Evolutionary conservation across 139 green algal species (phyloP), one percentile per base, ranked within the genome.

Genomic region (Tetraselmis striata): DNA sequence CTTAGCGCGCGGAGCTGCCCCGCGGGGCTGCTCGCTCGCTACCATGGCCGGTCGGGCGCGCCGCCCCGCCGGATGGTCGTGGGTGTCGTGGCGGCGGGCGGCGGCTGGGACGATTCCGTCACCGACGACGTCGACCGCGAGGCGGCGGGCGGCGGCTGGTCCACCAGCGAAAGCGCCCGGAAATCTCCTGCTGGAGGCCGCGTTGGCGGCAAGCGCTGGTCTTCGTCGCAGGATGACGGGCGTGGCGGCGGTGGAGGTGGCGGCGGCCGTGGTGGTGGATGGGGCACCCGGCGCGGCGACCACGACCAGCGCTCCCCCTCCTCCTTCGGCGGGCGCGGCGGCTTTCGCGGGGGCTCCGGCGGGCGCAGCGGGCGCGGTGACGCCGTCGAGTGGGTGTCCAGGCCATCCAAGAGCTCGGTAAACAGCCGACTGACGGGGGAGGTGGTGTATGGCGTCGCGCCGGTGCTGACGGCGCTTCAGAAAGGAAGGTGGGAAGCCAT

Each of bases 391-490:
- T 67, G 45, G 45, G 45, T 25, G 45, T 25, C 11, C 45, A 67
- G 18, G 45, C 45, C 45, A 18, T 67, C 45, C 11, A 67, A 67
- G 18, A 67, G 45, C 45, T 67, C 45, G 18, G 45, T 67, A 5
- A 67, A 25, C 11, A 18, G 11, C 18, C 5, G 45, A 67, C 11
- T 67, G 45, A 80, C 30, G 30, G 29, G 67, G 24, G 81, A 80
- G 79, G 88, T 82, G n/a, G 75, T 97, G 85, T 97, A 95, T 77
- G 93, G 93, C 23, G 90, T 95, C 32, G 87, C 91, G 27, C 93
- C 93, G 0, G 87, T 97, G 32, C 84, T 93, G 79, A 87, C 90
- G 30, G 93, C 93, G 27, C 87, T 97, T 11, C 28, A 83, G 31
- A 85, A 86, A 59, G 82, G 87, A 76, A 67, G 88, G 29, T 82